Evolutionary conservation across 768 basidiomycete genomes (phyloP), one percentile per base, ranked within the genome.

Genomic region (Suillus ampliporus): DNA sequence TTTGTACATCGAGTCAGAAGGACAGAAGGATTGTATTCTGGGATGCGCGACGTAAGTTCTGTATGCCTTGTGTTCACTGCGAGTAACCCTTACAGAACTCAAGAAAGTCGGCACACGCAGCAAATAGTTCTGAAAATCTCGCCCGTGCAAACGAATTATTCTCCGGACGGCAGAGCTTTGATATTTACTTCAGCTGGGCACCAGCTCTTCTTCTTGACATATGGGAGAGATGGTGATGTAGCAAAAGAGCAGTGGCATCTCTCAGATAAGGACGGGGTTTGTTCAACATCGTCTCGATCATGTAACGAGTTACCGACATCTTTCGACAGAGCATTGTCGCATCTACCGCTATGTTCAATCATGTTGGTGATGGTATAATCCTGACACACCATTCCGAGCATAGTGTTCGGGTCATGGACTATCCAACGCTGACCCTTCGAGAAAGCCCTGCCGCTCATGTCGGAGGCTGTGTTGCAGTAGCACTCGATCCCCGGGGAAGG

Each of bases 401-500:
- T 63, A 83, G 84, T 1, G 79, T 93, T 47, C 87, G 89, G 34
- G 84, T 91, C 10, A 76, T 91, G 70, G 86, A 90, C 65, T 91
- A 86, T 66, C 90, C 91, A 7, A 83, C 83, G 15, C 74, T 92
- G 37, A 73, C 78, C 5, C 66, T 87, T 19, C 77, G 85, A 37
- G 88, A 90, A 68, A 86, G 80, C 64, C 84, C 84, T 13, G 86
- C 89, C 1, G 90, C 91, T 14, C 92, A 94, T 69, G 90, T 92
- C 3, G 89, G 89, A 13, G 91, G 91, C n/a, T 91, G 90, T 67
- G 78, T 87, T 13, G 89, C 90, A 3, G 82, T 90, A 41, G 90
- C 90, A 5, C 76, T 92, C 41, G 91, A 94, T 73, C 92, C 92
- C n/a, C 83, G 91, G 23, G 91, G 91, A 73, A 82, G 84, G 89